These are phyloP conservation scores for Laguncularia racemosa DNA, from an alignment of 345 rosid species.

Conservation along the genomic window DNA sequence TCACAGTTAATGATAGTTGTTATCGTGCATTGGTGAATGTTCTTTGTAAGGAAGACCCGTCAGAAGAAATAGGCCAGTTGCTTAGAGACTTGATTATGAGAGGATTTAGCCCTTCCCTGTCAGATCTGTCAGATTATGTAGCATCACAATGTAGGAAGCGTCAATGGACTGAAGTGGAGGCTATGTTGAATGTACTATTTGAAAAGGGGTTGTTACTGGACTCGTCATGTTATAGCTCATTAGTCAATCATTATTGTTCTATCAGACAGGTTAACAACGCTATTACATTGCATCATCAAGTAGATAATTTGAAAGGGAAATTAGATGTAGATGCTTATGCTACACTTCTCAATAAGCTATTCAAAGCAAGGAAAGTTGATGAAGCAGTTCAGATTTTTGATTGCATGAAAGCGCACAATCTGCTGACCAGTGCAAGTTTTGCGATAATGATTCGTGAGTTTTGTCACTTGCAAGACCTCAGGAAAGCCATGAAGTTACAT, in stretches of 20 bases:
- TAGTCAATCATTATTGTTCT: conserved; percentile 49
- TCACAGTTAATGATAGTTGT: conserved; percentile 31
- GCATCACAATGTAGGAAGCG: conserved; percentile 31
- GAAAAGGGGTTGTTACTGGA: conserved; percentile 46
- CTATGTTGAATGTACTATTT: conserved; percentile 35
- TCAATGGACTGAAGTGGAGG: conserved; percentile 51
- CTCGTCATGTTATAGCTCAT: conserved; percentile 28
- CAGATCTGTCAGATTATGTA: conserved; percentile 33
- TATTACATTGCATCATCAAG: conserved; percentile 31
- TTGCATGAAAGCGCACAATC: conserved; percentile 34
- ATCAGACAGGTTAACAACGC: conserved; percentile 43
- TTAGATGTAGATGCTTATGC: conserved; percentile 46
- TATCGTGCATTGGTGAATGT: conserved; percentile 36
- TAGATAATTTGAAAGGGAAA: conserved; percentile 38
- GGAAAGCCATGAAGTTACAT: conserved; percentile 62
- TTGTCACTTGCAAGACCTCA: conserved; percentile 41
- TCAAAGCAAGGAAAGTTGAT: conserved; percentile 31
- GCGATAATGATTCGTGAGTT: conserved; percentile 38
- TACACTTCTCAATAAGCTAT: conserved; percentile 34
- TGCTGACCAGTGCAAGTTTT: conserved; percentile 38
- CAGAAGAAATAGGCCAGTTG: conserved; percentile 25
- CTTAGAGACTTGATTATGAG: conserved; percentile 37
- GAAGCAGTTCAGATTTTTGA: conserved; percentile 43
- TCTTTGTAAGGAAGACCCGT: conserved; percentile 33
- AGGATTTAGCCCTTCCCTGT: conserved; percentile 35